These are phyloP conservation scores for Leptographium wingfieldii DNA, from an alignment of 2,329 filamentous ascomycete genomes.

Conservation along the genomic window DNA sequence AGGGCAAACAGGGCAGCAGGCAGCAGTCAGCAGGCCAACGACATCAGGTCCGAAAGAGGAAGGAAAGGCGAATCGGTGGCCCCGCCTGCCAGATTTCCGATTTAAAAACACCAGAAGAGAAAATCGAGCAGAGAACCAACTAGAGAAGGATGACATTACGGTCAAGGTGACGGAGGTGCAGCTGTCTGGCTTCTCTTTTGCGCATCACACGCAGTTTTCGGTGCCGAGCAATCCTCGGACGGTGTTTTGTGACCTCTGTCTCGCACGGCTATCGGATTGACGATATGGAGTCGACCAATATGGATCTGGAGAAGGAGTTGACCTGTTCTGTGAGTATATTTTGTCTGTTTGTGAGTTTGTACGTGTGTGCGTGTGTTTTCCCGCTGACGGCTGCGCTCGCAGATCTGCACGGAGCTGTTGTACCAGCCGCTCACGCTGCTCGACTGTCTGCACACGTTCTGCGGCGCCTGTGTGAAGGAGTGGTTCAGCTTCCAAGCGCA, in stretches of 20 bases:
- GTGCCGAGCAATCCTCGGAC: not conserved
- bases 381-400: constrained; percentile 3
- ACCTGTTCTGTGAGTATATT: constrained; percentile 67
- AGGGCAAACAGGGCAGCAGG: not conserved
- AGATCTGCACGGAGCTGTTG: constrained; percentile 96
- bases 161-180: not conserved
- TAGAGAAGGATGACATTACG: not conserved
- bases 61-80: not conserved
- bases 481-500: constrained; percentile 80
- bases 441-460: constrained; percentile 92
- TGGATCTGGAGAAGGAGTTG: constrained; percentile 85
- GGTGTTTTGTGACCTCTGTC: not conserved
- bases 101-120: not conserved
- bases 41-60: not conserved
- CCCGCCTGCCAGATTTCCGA: not conserved
- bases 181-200: not conserved
- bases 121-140: not conserved
- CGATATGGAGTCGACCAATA: constrained; percentile 36
- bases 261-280: not conserved
- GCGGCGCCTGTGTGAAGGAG: constrained; percentile 86
- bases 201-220: not conserved
- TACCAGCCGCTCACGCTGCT: constrained; percentile 84
- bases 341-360: constrained; percentile 15
- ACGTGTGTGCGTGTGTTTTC: no score
- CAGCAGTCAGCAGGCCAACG: not conserved